Percentiles rank a stretch among this genome's conserved stretches.
These are phyloP conservation scores for Colletotrichum sp. DNA, from an alignment of 2,329 filamentous ascomycete species.

Conservation along the genomic window DNA sequence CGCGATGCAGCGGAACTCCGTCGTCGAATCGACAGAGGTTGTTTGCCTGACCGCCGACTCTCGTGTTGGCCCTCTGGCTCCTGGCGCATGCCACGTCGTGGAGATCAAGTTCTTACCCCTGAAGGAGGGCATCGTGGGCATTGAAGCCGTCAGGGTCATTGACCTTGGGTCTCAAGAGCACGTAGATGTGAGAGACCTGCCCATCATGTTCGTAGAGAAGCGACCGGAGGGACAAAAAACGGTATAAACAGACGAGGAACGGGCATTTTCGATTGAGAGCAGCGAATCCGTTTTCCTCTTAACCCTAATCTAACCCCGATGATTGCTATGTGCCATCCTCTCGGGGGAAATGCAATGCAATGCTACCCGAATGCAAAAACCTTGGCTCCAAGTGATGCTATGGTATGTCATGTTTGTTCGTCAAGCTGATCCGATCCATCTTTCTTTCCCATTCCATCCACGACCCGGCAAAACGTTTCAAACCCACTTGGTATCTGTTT, in stretches of 20 bases:
- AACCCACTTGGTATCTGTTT: constrained; percentile 13
- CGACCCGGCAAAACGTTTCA: neutral
- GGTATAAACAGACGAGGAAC: neutral
- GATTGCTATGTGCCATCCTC: neutral
- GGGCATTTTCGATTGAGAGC: neutral
- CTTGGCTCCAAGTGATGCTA: neutral
- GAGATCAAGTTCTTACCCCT: constrained; percentile 77
- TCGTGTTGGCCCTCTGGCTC: constrained; percentile 73
- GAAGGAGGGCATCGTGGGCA: constrained; percentile 67
- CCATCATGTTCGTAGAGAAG: constrained; percentile 65
- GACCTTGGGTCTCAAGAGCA: constrained; percentile 78
- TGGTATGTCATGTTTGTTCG: constrained; percentile 10
- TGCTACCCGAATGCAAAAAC: neutral
- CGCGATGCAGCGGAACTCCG: constrained; percentile 71
- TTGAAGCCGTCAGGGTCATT: constrained; percentile 76
- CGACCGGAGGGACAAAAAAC: constrained; percentile 12
- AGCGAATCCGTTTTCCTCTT: neutral
- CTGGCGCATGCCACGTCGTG: constrained; percentile 75
- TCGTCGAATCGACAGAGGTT: constrained; percentile 69
- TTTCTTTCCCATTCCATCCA: neutral
- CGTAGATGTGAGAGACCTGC: constrained; percentile 77
- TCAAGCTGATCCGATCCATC: constrained; percentile 4
- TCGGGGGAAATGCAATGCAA: neutral
- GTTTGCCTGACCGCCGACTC: constrained; percentile 79
- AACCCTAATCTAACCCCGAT: neutral